These are phyloP conservation scores for Phytopythium montanum DNA, from an alignment of 352 stramenopile species.

Conservation along the genomic window DNA sequence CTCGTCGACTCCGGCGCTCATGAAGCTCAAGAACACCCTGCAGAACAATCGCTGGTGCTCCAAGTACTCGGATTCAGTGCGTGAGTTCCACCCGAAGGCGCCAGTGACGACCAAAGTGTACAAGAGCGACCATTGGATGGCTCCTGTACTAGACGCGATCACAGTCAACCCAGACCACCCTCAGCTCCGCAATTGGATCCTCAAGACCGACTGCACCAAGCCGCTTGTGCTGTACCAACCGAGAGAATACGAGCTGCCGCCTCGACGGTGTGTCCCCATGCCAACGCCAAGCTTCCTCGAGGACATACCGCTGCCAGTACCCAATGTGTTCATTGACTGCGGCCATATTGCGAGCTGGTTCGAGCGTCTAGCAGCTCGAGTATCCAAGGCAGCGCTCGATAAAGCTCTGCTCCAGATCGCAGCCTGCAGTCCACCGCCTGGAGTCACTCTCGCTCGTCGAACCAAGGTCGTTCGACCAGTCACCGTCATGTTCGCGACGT, in stretches of 20 bases:
- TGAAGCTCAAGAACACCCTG: conserved; percentile 84
- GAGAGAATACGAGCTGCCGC: conserved; percentile 78
- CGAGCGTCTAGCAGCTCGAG: conserved; percentile 51
- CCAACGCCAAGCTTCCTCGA: conserved; percentile 68
- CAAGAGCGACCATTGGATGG: neutral
- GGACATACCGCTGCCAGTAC: conserved; percentile 63
- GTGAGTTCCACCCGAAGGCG: conserved; percentile 59
- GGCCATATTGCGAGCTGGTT: conserved; percentile 63
- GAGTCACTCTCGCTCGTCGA: conserved; percentile 47
- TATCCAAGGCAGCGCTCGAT: conserved; percentile 41
- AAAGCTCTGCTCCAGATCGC: conserved; percentile 63
- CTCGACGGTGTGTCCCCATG: conserved; percentile 86
- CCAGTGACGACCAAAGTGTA: conserved; percentile 71
- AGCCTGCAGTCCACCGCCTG: conserved; percentile 58
- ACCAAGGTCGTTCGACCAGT: conserved; percentile 81
- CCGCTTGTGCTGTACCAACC: conserved; percentile 77
- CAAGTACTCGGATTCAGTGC: conserved; percentile 56
- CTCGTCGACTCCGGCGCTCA: conserved; percentile 38
- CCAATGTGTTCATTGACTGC: conserved; percentile 67
- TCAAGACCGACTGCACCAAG: conserved; percentile 60
- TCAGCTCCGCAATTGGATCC: conserved; percentile 53
- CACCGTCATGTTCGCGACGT: conserved; percentile 90
- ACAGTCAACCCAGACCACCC: conserved; percentile 56
- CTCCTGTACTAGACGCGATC: conserved; percentile 38
- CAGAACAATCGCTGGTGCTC: conserved; percentile 69